Evolutionary conservation across 306 rosid genomes (phyloP), one percentile per base, ranked within the genome.

Genomic region (Begonia fuchsioides): DNA sequence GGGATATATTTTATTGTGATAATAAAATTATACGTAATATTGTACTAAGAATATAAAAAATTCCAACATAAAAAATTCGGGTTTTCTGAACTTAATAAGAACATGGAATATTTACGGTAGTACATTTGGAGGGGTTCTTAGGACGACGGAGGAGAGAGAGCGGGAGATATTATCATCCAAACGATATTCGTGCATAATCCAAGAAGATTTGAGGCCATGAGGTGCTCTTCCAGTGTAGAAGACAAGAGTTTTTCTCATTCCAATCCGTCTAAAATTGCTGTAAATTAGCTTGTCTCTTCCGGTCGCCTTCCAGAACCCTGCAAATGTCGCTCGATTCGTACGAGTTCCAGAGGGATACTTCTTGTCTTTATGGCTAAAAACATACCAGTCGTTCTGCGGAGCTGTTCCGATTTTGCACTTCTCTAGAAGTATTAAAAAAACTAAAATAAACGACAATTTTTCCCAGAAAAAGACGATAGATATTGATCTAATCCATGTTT

Each of bases 131-230:
- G n/a, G n/a, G n/a, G n/a, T n/a, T n/a, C n/a, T n/a, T n/a, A n/a
- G n/a, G n/a, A n/a, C n/a, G n/a, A n/a, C n/a, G 53, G 51, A 32
- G 69, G 41, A 65, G 26, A 50, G 61, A 62, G 2, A 3, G 45
- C 64, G 12, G 44, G 8, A 41, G n/a, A 51, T 76, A 59, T 40
- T 84, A 13, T 84, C 95, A 10, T 90, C 95, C 1, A 84, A 81
- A 15, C 97, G 74, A 40, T 90, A 90, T 50, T 90, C 97, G 51
- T 90, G 97, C 95, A 90, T 90, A 69, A 90, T 90, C 95, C 95
- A 90, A 52, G 84, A 93, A 2, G 94, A 90, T 53, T 90, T 90
- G 6, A 59, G 87, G 47, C 97, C 97, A 7, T 85, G 97, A 18
- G 97, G 97, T 13, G 97, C 97, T 7, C 97, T 76, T 26, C 97